Evolutionary conservation across 2,329 filamentous ascomycete species (phyloP).

Genomic region (Elsinoe perseae): DNA sequence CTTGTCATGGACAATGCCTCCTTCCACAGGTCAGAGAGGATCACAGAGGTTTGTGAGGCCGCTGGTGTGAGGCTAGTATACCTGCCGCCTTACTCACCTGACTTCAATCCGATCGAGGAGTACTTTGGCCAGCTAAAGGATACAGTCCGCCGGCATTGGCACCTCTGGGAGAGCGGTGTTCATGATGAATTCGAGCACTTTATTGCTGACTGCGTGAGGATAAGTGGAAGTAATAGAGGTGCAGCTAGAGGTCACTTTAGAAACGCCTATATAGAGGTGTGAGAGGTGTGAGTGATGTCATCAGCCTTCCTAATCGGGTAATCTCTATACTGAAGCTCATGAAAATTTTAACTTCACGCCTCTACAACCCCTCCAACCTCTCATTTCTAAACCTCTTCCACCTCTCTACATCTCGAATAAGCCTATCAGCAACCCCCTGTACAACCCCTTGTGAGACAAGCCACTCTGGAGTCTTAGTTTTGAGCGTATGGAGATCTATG

Average conservation of each 20-base stretch:
- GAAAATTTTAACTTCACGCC: neutral
- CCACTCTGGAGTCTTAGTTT: neutral
- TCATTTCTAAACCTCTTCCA: neutral
- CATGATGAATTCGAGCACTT: neutral
- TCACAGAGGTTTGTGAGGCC: slow-evolving; percentile 16
- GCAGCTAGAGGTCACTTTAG: neutral
- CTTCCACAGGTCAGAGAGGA: slow-evolving; percentile 11
- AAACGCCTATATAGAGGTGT: neutral
- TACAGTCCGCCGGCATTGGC: slow-evolving; percentile 19
- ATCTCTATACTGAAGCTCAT: neutral
- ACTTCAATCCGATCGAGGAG: slow-evolving; percentile 21
- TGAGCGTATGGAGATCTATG: neutral
- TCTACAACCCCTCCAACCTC: neutral
- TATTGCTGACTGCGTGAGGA: slow-evolving; percentile 3
- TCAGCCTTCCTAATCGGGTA: neutral
- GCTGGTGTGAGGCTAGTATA: slow-evolving; percentile 17
- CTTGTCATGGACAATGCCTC: neutral
- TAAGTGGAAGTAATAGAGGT: neutral
- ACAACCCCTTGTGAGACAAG: neutral
- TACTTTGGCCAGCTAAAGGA: slow-evolving; percentile 24
- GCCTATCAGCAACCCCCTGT: neutral
- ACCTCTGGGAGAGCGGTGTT: neutral
- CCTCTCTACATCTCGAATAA: neutral
- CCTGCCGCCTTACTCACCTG: slow-evolving; percentile 19
- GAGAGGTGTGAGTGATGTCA: neutral